These are phyloP conservation scores for Kodamaea derodonti DNA, from an alignment of 1,139 yeast genomes.

Conservation along the genomic window DNA sequence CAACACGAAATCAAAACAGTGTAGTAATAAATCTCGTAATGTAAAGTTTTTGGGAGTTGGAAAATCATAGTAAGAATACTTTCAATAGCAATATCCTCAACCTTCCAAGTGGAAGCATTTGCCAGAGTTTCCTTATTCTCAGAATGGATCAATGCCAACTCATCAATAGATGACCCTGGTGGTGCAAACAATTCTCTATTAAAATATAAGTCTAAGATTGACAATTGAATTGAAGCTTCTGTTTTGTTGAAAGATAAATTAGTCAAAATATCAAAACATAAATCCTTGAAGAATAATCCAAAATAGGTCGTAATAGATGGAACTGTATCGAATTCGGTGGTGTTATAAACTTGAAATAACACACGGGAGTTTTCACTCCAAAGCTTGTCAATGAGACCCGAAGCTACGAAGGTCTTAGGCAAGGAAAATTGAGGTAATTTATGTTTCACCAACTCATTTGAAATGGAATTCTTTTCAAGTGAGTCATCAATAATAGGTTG, in stretches of 20 bases:
- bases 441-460: constrained; percentile 41
- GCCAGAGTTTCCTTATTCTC: constrained; percentile 25
- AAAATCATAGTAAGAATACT: constrained; percentile 75
- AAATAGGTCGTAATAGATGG: constrained; percentile 59
- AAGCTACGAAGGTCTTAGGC: constrained; percentile 36
- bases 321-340: constrained; percentile 60
- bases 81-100: constrained; percentile 88
- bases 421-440: constrained; percentile 44
- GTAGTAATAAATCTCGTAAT: constrained; percentile 75
- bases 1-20: constrained; percentile 88
- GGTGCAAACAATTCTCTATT: constrained; percentile 69
- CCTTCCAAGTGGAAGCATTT: constrained; percentile 73
- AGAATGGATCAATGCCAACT: constrained; percentile 40
- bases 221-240: constrained; percentile 81
- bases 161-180: constrained; percentile 80
- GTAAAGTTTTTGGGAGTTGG: constrained; percentile 64
- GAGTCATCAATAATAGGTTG: constrained; percentile 37
- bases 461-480: constrained; percentile 34
- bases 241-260: constrained; percentile 85
- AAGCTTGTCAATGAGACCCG: constrained; percentile 33
- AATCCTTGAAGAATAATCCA: constrained; percentile 66
- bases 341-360: constrained; percentile 61
- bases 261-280: constrained; percentile 68
- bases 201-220: constrained; percentile 73
- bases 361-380: constrained; percentile 53